Evolutionary conservation across 208 protist species (phyloP), one percentile per base, ranked within the genome.

Genomic region (Naegleria fowleri): DNA sequence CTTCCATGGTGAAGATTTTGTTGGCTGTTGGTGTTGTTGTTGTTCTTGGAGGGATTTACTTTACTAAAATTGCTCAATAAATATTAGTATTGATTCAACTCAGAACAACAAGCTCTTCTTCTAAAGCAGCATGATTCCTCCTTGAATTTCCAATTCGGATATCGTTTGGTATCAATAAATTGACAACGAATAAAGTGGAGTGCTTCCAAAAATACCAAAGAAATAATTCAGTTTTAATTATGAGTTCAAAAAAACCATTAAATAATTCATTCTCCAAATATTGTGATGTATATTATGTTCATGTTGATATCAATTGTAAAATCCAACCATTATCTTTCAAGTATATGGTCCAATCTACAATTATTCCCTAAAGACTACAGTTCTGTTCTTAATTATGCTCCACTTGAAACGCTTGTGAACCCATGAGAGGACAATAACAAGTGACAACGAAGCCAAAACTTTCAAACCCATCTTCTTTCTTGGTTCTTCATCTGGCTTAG

Each of bases 401-500:
- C 96, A 97, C 90, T 94, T 94, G 88, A 96, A 92, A 58, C 96
- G 92, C 94, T 97, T 97, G 92, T 93, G 91, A 88, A 97, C 97
- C 79, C 90, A 93, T 43, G 92, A 85, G 39, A 88, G 76, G 55
- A 16, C 92, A 59, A 88, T 48, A 36, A 91, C 67, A 29, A 95
- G 25, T n/a, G 85, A 58, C 16, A 94, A 59, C 52, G 91, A 90
- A 79, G 90, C 88, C 29, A 93, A 52, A 76, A 79, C 86, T 75
- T 94, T 94, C 39, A 95, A 86, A 88, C 94, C 94, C 76, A 94
- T 91, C 58, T 92, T 86, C 94, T 96, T 97, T 91, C 96, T 93
- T 67, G 97, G 94, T 67, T 97, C 96, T 22, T 93, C 88, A 90
- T 97, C 96, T 43, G 95, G 96, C 85, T 4, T 33, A 19, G 95